A percentile compares a stretch with the other conserved stretches of the same genome.
These are phyloP conservation scores for Pouteria glomerata DNA, from an alignment of 148 eudicot species.

Conservation along the genomic window DNA sequence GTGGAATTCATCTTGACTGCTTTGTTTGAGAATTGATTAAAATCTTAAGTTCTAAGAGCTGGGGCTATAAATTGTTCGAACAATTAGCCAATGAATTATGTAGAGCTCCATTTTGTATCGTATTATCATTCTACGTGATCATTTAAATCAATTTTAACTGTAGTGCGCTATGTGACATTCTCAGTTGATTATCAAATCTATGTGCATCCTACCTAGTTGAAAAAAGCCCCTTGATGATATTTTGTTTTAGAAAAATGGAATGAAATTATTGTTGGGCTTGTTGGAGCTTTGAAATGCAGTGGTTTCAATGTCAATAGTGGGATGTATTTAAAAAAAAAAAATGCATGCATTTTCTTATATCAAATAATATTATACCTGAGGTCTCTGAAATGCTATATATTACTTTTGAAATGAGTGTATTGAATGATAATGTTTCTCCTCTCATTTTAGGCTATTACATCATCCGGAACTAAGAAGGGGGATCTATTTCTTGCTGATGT, in stretches of 20 bases:
- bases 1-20: background rate
- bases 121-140: too few relatives aligned
- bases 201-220: background rate
- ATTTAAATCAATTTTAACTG: too few relatives aligned
- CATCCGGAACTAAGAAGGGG: conserved; percentile 66
- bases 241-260: background rate
- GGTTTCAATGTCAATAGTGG: background rate
- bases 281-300: background rate
- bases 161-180: too few relatives aligned
- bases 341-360: background rate
- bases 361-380: background rate
- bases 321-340: too few relatives aligned
- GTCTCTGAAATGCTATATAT: background rate
- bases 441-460: conserved; percentile 52
- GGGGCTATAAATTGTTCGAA: background rate
- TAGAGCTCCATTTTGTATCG: background rate
- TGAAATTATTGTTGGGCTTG: background rate
- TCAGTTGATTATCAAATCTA: background rate
- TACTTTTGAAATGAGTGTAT: background rate
- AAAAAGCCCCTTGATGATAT: too few relatives aligned
- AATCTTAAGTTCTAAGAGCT: background rate
- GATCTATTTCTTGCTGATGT: conserved; percentile 67
- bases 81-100: background rate
- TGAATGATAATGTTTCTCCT: background rate
- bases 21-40: background rate